These are phyloP conservation scores for Vanrija humicola DNA, from an alignment of 1,284 basidiomycete species.

Conservation along the genomic window DNA sequence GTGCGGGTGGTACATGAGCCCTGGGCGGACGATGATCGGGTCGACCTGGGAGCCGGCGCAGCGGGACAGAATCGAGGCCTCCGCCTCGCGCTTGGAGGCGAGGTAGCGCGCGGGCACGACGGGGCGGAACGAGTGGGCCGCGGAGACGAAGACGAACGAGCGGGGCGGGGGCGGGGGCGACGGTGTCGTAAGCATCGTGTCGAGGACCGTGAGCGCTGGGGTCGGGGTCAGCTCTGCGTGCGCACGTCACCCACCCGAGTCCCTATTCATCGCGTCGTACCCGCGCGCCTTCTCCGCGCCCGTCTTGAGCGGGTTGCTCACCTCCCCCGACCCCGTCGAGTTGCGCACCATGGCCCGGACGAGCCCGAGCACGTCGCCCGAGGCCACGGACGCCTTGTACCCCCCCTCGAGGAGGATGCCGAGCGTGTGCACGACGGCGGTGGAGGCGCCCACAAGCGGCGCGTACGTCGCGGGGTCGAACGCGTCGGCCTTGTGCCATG, in stretches of 20 bases:
- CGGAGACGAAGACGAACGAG: conserved; percentile 89
- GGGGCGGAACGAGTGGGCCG: conserved; percentile 87
- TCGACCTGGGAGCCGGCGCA: conserved; percentile 2
- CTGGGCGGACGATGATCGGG: conserved; percentile 80
- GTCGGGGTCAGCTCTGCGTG: conserved; percentile 1
- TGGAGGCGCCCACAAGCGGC: conserved; percentile 59
- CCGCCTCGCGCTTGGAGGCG: conserved; percentile 84
- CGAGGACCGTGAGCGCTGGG: conserved; percentile 67
- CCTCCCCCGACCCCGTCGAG: conserved; percentile 38
- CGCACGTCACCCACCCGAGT: conserved; percentile 80
- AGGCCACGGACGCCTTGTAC: conserved; percentile 72
- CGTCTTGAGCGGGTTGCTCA: conserved; percentile 63
- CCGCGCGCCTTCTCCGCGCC: conserved; percentile 40
- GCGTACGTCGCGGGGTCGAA: conserved; percentile 70
- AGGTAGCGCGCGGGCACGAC: conserved; percentile 81
- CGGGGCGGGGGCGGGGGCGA: conserved; percentile 1
- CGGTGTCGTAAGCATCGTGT: conserved; percentile 57
- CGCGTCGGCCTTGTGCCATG: conserved; percentile 76
- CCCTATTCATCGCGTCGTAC: conserved; percentile 82
- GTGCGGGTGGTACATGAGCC: conserved; percentile 94
- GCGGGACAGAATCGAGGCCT: conserved; percentile 41
- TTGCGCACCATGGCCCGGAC: conserved; percentile 50
- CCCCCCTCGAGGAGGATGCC: conserved; percentile 79
- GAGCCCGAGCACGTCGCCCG: conserved; percentile 59
- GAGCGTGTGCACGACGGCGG: conserved; percentile 89